phyloP scores from a whole-genome alignment of 345 rosid genomes.

The Turritis glabra region DNA sequence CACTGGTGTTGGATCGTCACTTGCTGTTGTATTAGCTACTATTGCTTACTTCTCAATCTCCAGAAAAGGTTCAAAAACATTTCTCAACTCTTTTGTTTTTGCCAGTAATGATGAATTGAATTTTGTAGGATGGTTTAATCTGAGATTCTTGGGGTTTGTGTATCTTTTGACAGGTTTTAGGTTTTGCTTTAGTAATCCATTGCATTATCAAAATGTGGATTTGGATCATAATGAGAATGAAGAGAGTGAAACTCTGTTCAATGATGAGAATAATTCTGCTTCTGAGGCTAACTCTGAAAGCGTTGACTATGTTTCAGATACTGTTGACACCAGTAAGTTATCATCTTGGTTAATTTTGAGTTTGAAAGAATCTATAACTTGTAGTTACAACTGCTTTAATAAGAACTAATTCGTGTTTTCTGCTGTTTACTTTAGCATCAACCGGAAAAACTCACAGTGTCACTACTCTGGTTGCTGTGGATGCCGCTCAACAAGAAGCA shows the following conservation, averaged over 20 bases:
- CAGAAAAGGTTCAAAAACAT: constrained; percentile 44
- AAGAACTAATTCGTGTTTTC: not conserved
- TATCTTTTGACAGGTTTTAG: constrained; percentile 49
- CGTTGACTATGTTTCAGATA: constrained; percentile 28
- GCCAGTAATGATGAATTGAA: not conserved
- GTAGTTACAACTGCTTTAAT: not conserved
- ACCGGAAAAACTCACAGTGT: constrained; percentile 39
- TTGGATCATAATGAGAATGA: constrained; percentile 35
- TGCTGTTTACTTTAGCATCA: constrained; percentile 34
- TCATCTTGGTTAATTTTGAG: not conserved
- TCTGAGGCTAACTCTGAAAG: constrained; percentile 37
- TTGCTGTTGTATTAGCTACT: constrained; percentile 54
- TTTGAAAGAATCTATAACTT: not conserved
- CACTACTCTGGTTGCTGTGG: constrained; percentile 46
- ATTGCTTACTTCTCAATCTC: constrained; percentile 60
- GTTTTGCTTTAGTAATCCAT: constrained; percentile 40
- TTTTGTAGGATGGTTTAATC: not conserved
- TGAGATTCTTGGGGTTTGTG: constrained; percentile 7
- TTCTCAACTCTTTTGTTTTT: not conserved
- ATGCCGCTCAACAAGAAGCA: constrained; percentile 79
- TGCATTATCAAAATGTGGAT: constrained; percentile 30
- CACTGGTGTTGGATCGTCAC: constrained; percentile 55
- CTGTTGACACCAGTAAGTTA: constrained; percentile 43
- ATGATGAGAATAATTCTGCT: constrained; percentile 36
- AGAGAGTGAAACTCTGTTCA: constrained; percentile 21